Evolutionary conservation across 129 eudicot species (phyloP).

Genomic region (Centaurea solstitialis): DNA sequence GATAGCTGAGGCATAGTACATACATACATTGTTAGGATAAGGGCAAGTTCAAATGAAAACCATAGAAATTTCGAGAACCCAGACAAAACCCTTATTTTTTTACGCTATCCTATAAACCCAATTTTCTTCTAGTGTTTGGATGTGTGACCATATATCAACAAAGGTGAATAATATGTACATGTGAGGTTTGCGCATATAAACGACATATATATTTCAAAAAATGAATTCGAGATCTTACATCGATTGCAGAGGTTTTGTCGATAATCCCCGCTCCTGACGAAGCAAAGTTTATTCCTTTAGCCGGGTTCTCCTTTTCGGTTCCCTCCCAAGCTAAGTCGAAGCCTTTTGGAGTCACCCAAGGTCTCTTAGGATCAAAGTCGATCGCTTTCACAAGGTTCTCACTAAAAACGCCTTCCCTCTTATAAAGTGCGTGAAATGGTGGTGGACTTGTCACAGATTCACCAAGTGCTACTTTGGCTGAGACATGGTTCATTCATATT

Average conservation of each 20-base stretch:
- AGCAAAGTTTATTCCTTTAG: slow-evolving; percentile 29
- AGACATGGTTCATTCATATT: neutral
- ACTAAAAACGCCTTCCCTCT: neutral
- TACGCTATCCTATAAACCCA: too few relatives aligned
- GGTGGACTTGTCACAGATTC: slow-evolving; percentile 34
- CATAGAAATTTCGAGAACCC: neutral
- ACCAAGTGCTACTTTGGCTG: slow-evolving; percentile 33
- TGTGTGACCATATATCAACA: neutral
- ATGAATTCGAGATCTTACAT: slow-evolving; percentile 2
- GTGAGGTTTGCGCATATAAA: neutral
- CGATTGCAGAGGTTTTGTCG: slow-evolving; percentile 13
- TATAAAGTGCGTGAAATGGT: slow-evolving; percentile 18
- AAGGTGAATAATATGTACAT: neutral
- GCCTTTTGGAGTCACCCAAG: slow-evolving; percentile 11
- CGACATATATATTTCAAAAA: neutral
- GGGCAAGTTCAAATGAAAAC: neutral
- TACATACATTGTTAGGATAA: neutral
- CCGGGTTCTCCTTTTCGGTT: slow-evolving; percentile 19
- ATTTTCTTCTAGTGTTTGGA: too few relatives aligned
- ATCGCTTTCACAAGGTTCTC: slow-evolving; percentile 12
- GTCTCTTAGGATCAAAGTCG: slow-evolving; percentile 7
- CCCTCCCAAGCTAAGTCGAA: neutral
- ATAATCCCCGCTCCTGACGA: slow-evolving; percentile 27
- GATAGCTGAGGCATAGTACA: slow-evolving; percentile 24
- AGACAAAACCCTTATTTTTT: too few relatives aligned